Evolutionary conservation across 305 asterid species (phyloP).

Genomic region (Fraxinus sp.): DNA sequence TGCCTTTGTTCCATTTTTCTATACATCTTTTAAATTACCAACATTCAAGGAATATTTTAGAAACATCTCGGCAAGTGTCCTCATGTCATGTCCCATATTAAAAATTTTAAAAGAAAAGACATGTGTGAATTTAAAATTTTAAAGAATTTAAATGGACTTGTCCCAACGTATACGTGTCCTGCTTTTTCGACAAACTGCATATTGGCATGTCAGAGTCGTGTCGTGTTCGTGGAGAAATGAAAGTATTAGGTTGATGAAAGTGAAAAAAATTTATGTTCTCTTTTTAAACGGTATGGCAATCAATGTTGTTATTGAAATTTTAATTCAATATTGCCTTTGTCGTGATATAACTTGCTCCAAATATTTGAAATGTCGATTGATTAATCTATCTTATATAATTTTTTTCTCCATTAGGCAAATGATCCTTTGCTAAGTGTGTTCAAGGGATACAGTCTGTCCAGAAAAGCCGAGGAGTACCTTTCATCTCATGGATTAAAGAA

Average conservation of each 20-base stretch:
- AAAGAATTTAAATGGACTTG: too few relatives aligned
- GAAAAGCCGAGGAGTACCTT: constrained; percentile 76
- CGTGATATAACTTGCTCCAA: not conserved
- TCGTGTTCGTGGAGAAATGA: not conserved
- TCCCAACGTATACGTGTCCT: too few relatives aligned
- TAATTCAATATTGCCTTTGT: not conserved
- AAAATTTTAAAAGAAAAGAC: too few relatives aligned
- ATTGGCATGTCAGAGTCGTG: too few relatives aligned
- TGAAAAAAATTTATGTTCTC: not conserved
- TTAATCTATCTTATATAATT: not conserved
- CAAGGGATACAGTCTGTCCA: constrained; percentile 75
- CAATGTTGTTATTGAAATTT: not conserved
- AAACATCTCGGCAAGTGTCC: too few relatives aligned
- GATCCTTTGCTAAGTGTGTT: constrained; percentile 63
- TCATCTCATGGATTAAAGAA: constrained; percentile 76
- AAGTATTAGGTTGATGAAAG: not conserved
- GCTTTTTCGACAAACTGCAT: too few relatives aligned
- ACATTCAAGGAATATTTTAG: too few relatives aligned
- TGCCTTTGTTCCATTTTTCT: too few relatives aligned
- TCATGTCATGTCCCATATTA: too few relatives aligned
- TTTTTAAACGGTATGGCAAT: not conserved
- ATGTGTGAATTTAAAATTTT: too few relatives aligned
- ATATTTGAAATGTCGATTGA: not conserved
- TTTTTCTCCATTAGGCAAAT: constrained; percentile 45
- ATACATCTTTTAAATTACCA: too few relatives aligned